Percentiles rank a stretch among this genome's conserved stretches.
These are phyloP conservation scores for Trichoderma parareesei DNA, from an alignment of 495 filamentous ascomycete genomes.

Conservation along the genomic window DNA sequence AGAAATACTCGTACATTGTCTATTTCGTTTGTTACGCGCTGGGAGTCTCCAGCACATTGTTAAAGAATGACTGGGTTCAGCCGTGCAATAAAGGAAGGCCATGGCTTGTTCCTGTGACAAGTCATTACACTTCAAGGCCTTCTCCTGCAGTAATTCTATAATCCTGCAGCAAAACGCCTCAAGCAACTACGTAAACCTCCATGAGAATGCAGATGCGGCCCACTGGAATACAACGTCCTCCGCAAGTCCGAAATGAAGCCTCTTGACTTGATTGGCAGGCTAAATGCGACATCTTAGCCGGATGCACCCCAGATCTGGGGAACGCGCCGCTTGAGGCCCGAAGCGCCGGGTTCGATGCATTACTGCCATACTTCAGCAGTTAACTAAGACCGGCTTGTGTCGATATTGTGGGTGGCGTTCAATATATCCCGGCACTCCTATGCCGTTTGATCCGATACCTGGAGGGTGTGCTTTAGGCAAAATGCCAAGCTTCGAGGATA, in stretches of 20 bases:
- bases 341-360: background rate
- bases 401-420: background rate
- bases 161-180: background rate
- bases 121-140: too few relatives aligned
- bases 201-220: background rate
- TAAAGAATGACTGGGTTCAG: too few relatives aligned
- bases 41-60: too few relatives aligned
- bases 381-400: background rate
- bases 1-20: too few relatives aligned
- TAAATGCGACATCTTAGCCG: slow-evolving; percentile 3
- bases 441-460: slow-evolving; percentile 5
- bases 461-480: background rate
- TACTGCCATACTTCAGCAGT: background rate
- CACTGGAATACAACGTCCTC: background rate
- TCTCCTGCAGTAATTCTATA: background rate
- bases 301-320: slow-evolving; percentile 6
- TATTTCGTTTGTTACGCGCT: too few relatives aligned
- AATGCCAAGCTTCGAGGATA: background rate
- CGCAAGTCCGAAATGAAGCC: background rate
- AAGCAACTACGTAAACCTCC: background rate
- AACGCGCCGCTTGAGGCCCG: background rate
- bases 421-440: background rate
- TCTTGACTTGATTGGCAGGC: slow-evolving; percentile 1
- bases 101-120: too few relatives aligned
- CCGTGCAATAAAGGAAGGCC: too few relatives aligned